A percentile compares a stretch with the other conserved stretches of the same genome.
phyloP scores from a whole-genome alignment of 148 eudicot species.

The Amaranthus palmeri region DNA sequence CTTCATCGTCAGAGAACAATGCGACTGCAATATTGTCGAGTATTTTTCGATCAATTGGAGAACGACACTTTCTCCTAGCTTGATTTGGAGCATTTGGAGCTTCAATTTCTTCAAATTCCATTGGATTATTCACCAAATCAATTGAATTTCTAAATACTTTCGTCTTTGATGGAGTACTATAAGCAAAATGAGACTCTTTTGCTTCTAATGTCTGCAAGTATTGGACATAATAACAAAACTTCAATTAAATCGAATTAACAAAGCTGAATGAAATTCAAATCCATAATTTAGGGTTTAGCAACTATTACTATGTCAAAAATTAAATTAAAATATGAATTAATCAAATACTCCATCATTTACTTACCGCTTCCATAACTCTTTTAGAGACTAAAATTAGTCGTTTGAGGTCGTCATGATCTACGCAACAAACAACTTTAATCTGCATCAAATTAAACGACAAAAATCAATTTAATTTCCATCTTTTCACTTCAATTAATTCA shows the following conservation, averaged over 20 bases:
- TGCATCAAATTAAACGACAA: slow-evolving; percentile 26
- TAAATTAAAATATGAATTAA: not conserved
- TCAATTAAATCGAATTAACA: not conserved
- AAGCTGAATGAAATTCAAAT: not conserved
- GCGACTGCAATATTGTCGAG: slow-evolving; percentile 45
- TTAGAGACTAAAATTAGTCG: slow-evolving; percentile 57
- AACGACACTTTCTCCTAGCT: slow-evolving; percentile 22
- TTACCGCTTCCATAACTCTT: slow-evolving; percentile 50
- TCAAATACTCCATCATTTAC: slow-evolving; percentile 13
- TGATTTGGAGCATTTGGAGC: slow-evolving; percentile 66
- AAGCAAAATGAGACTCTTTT: slow-evolving; percentile 55
- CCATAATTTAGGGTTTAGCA: not conserved
- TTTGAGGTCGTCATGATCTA: slow-evolving; percentile 71
- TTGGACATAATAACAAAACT: not conserved
- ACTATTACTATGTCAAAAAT: not conserved
- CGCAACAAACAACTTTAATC: slow-evolving; percentile 70
- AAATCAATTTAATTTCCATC: not conserved
- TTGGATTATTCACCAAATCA: slow-evolving; percentile 21
- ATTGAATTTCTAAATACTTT: slow-evolving; percentile 32
- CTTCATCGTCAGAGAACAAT: slow-evolving; percentile 37
- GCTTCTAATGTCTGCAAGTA: slow-evolving; percentile 51
- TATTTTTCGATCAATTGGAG: slow-evolving; percentile 34
- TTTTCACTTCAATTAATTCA: not conserved
- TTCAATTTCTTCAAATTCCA: slow-evolving; percentile 17
- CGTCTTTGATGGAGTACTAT: slow-evolving; percentile 53